These are phyloP conservation scores for Lyophyllum semitale DNA, from an alignment of 768 basidiomycete species.

Conservation along the genomic window DNA sequence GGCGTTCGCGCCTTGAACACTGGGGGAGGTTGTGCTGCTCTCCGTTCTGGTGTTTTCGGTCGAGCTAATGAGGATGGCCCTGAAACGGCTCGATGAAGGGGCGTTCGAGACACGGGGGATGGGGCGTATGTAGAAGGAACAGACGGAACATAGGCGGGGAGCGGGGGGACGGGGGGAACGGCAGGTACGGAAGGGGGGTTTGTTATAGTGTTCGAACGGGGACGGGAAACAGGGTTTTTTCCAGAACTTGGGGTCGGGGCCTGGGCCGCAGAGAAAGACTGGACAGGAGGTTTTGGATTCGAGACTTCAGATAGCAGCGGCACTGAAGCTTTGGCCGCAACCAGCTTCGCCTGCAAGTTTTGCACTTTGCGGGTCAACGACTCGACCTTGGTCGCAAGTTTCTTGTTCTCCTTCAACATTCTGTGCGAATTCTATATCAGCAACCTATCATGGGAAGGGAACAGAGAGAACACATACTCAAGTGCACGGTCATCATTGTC, in stretches of 20 bases:
- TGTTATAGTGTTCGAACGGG: slow-evolving; percentile 30
- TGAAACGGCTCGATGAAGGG: slow-evolving; percentile 40
- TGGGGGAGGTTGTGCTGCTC: slow-evolving; percentile 29
- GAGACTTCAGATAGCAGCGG: slow-evolving; percentile 15
- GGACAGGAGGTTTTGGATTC: slow-evolving; percentile 10
- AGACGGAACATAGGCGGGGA: slow-evolving; percentile 1
- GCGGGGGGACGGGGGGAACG: slow-evolving; percentile 18
- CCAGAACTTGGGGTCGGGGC: background rate
- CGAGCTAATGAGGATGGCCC: slow-evolving; percentile 43
- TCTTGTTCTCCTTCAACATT: slow-evolving; percentile 81
- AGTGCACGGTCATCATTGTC: slow-evolving; percentile 82
- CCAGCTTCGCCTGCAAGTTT: slow-evolving; percentile 67
- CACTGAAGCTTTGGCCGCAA: slow-evolving; percentile 48
- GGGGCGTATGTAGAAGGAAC: slow-evolving; percentile 12
- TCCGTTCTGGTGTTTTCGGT: slow-evolving; percentile 58
- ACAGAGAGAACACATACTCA: slow-evolving; percentile 53
- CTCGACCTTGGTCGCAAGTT: slow-evolving; percentile 68
- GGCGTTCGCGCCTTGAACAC: slow-evolving; percentile 59
- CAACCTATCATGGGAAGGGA: slow-evolving; percentile 5
- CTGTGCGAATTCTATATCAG: slow-evolving; percentile 35
- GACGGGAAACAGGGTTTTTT: slow-evolving; percentile 18
- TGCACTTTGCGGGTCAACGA: slow-evolving; percentile 72
- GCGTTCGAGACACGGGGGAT: slow-evolving; percentile 20
- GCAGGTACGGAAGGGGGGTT: slow-evolving; percentile 15
- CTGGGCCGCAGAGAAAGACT: slow-evolving; percentile 8